Base-by-base conservation (phyloP, 192 early-diverging fungal genomes). In the Chytriomyces sp. region DNA sequence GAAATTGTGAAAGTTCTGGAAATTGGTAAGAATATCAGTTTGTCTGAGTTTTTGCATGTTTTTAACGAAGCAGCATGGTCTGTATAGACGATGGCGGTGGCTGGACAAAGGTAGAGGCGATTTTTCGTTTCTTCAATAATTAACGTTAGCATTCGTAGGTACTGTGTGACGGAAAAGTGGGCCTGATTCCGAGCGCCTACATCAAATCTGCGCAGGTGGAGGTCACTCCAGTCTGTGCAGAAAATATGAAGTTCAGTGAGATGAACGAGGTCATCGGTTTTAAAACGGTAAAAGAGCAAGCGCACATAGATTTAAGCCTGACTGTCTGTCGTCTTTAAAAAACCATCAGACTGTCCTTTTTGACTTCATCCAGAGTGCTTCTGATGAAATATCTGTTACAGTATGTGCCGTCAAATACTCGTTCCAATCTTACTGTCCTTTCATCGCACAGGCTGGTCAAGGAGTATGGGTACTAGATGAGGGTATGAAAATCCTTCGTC, bases 301-400 rank as follows among this genome's bases (percentile, higher is more conserved):
- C n/a, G n/a, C n/a, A n/a, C n/a, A n/a, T n/a, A n/a, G n/a, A n/a
- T n/a, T n/a, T n/a, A n/a, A n/a, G n/a, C n/a, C n/a, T n/a, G n/a
- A n/a, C n/a, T n/a, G n/a, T n/a, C n/a, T n/a, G n/a, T n/a, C n/a
- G n/a, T n/a, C n/a, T n/a, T n/a, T n/a, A n/a, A n/a, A n/a, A n/a
- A n/a, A n/a, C n/a, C n/a, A n/a, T 4, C 79, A 88, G 52, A 77
- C 58, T 57, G 89, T 82, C 14, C 64, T 88, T n/a, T 92, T 90
- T 69, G 86, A 88, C 59, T 90, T 90, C 71, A 74, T 75, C 36
- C 79, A 83, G 4, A 76, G 64, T n/a, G 79, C 59, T 39, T 72
- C 71, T 10, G 88, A 84, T 32, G 89, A 91, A 52, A 73, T 92
- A 2, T 72, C 77, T 34, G 80, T 92, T 5, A 74, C 65, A 17